Percentiles rank a stretch among this genome's conserved stretches.
phyloP scores from a whole-genome alignment of 257 asterid species.

The Leonotis leonurus region DNA sequence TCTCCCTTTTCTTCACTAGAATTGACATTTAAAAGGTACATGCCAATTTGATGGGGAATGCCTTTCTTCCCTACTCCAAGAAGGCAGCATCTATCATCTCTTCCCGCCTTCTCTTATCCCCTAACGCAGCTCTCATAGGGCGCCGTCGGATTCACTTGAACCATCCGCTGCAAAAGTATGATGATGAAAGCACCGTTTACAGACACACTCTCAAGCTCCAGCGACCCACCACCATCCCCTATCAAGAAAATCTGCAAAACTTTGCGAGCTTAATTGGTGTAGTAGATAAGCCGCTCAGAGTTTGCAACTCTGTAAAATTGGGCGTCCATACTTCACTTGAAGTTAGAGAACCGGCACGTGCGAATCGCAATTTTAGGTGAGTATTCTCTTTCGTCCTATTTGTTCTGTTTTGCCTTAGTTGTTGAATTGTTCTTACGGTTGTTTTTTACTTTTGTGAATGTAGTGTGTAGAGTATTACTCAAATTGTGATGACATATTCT shows the following conservation, averaged over 20 bases:
- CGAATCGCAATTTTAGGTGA: constrained; percentile 28
- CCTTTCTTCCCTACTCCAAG: constrained; percentile 19
- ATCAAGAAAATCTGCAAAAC: constrained; percentile 24
- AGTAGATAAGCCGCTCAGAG: constrained; percentile 17
- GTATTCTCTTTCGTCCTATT: background rate
- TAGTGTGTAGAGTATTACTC: constrained; percentile 36
- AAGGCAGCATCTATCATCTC: constrained; percentile 6
- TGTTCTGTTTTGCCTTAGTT: background rate
- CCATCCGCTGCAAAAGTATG: constrained; percentile 21
- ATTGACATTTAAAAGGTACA: too few species aligned
- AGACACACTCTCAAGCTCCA: constrained; percentile 50
- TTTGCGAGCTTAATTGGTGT: constrained; percentile 71
- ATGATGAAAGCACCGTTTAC: constrained; percentile 46
- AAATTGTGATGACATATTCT: too few species aligned
- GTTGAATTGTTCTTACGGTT: background rate
- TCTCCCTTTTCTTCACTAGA: too few species aligned
- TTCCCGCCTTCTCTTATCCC: constrained; percentile 29
- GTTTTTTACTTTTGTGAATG: too few species aligned
- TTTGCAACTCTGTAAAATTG: constrained; percentile 7
- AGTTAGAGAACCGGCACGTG: constrained; percentile 23
- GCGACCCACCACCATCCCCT: constrained; percentile 43
- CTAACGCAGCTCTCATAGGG: constrained; percentile 19
- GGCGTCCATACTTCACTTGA: constrained; percentile 40
- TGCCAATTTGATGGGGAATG: constrained; percentile 24
- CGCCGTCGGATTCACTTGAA: constrained; percentile 18